Percentiles rank a stretch among this genome's conserved stretches.
These are phyloP conservation scores for Solanum sejunctum DNA, from an alignment of 257 asterid species.

Conservation along the genomic window DNA sequence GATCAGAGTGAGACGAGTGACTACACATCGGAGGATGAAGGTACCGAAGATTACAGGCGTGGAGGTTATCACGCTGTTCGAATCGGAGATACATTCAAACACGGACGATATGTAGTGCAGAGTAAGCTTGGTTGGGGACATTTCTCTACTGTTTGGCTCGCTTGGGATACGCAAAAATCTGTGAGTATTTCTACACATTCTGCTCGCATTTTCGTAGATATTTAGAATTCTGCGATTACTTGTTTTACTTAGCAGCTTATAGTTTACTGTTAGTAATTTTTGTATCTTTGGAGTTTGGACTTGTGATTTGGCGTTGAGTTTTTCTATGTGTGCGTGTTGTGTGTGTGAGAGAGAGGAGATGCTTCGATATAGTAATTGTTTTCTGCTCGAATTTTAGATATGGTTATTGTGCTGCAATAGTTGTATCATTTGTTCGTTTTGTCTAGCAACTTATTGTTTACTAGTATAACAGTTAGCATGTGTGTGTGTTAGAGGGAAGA, in stretches of 20 bases:
- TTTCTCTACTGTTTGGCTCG: conserved; percentile 97
- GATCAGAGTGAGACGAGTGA: conserved; percentile 76
- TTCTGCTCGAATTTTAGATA: neutral
- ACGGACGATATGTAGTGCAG: conserved; percentile 85
- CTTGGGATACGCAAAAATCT: conserved; percentile 84
- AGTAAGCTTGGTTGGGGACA: conserved; percentile 99
- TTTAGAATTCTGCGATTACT: neutral
- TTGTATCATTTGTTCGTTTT: neutral
- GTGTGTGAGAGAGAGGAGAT: neutral
- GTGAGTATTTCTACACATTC: neutral
- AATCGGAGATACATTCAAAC: conserved; percentile 77
- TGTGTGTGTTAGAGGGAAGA: neutral
- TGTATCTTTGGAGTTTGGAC: neutral
- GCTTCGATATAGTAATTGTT: neutral
- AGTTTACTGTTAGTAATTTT: neutral
- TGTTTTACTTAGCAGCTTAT: neutral
- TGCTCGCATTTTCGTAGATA: neutral
- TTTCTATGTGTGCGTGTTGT: neutral
- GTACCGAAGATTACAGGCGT: conserved; percentile 86
- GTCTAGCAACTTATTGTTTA: neutral
- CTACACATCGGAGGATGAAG: conserved; percentile 88
- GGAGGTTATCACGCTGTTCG: conserved; percentile 97
- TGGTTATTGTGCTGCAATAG: neutral
- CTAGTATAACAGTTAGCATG: neutral
- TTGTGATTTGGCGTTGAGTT: neutral